These are phyloP conservation scores for Boletus smithii DNA, from an alignment of 1,284 basidiomycete genomes.

Conservation along the genomic window DNA sequence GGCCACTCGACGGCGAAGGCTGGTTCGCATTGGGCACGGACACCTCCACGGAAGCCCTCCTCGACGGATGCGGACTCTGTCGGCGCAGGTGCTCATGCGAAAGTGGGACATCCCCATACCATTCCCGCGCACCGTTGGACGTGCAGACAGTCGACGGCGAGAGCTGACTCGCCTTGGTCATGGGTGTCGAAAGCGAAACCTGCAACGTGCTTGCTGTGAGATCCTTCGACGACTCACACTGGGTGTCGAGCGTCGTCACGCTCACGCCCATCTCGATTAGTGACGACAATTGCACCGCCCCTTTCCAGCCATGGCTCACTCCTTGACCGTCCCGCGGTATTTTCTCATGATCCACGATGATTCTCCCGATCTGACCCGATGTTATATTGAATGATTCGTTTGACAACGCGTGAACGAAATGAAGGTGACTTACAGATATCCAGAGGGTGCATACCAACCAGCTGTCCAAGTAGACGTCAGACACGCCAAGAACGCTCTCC, in stretches of 20 bases:
- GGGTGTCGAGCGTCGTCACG: not conserved
- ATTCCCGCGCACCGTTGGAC: no score
- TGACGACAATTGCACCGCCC: constrained; percentile 3
- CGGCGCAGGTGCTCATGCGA: no score
- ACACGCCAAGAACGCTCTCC: not conserved
- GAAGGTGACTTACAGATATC: constrained; percentile 13
- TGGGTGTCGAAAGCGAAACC: not conserved
- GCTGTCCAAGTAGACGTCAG: constrained; percentile 12
- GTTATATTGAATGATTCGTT: not conserved
- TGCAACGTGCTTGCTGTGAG: not conserved
- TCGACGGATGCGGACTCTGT: no score
- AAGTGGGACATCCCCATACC: no score
- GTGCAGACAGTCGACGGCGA: not conserved
- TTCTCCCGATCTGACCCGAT: constrained; percentile 16
- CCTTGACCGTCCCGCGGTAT: not conserved
- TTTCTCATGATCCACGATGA: constrained; percentile 15
- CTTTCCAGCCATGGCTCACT: not conserved
- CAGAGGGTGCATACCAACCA: constrained; percentile 19
- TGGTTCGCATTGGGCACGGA: no score
- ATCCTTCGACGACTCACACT: not conserved
- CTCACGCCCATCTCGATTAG: constrained; percentile 5
- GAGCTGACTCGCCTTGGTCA: not conserved
- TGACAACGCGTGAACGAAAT: not conserved
- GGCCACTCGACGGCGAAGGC: no score
- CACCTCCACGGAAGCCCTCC: no score